phyloP scores from a whole-genome alignment of 352 stramenopile species.

The Pythium phragmiticola region DNA sequence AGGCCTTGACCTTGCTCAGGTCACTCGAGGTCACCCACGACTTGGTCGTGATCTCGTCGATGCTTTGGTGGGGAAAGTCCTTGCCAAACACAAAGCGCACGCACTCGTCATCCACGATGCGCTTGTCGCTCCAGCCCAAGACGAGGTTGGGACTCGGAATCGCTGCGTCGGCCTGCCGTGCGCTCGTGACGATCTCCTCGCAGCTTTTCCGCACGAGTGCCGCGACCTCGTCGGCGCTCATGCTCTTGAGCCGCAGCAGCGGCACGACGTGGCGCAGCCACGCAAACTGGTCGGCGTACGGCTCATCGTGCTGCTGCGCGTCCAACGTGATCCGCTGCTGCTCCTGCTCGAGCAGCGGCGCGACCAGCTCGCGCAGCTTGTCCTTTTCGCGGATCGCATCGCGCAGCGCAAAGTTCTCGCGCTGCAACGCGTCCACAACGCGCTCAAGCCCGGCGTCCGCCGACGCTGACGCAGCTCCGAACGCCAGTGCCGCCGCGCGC shows the following conservation, averaged over 20 bases:
- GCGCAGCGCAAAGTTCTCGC: slow-evolving; percentile 21
- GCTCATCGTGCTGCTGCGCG: slow-evolving; percentile 24
- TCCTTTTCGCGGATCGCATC: slow-evolving; percentile 23
- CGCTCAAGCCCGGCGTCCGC: neutral
- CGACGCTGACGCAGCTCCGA: neutral
- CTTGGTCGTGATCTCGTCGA: slow-evolving; percentile 22
- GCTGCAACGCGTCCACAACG: slow-evolving; percentile 12
- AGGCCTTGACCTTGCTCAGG: slow-evolving; percentile 23
- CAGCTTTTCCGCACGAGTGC: slow-evolving; percentile 22
- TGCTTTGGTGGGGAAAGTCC: slow-evolving; percentile 25
- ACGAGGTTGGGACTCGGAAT: slow-evolving; percentile 18
- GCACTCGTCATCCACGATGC: slow-evolving; percentile 24
- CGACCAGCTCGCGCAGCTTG: slow-evolving; percentile 16
- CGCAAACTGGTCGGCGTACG: slow-evolving; percentile 17
- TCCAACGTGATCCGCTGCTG: slow-evolving; percentile 25
- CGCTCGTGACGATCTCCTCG: slow-evolving; percentile 21
- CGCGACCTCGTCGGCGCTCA: neutral
- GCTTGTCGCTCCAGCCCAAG: slow-evolving; percentile 29
- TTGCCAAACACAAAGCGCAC: slow-evolving; percentile 34
- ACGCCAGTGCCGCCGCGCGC: slow-evolving; percentile 1
- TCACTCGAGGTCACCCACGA: slow-evolving; percentile 29
- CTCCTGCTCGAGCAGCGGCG: slow-evolving; percentile 27
- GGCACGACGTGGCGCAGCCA: slow-evolving; percentile 24
- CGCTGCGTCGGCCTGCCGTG: slow-evolving; percentile 14
- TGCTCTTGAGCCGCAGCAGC: slow-evolving; percentile 16